These are phyloP conservation scores for Penicillium sp. DNA, from an alignment of 2,329 filamentous ascomycete genomes.

Conservation along the genomic window DNA sequence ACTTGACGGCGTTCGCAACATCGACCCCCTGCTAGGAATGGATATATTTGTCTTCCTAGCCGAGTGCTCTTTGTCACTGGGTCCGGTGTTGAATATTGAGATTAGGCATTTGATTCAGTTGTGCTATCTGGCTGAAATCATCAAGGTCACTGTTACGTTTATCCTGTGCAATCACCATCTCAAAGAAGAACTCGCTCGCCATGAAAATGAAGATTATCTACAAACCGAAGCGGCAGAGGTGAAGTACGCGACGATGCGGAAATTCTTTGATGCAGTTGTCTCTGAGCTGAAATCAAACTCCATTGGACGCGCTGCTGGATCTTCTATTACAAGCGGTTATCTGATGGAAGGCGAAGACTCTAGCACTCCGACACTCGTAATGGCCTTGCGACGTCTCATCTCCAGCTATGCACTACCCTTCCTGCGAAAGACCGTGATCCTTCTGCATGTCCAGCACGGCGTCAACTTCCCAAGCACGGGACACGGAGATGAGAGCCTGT, in stretches of 20 bases:
- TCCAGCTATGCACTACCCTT: slow-evolving; percentile 86
- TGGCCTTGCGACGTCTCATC: slow-evolving; percentile 43
- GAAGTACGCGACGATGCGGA: slow-evolving; percentile 26
- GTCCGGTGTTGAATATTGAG: slow-evolving; percentile 65
- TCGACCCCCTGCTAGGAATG: slow-evolving; percentile 36
- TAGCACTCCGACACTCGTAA: slow-evolving; percentile 28
- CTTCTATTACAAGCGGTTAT: slow-evolving; percentile 34
- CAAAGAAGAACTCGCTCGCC: slow-evolving; percentile 29
- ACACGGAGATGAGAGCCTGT: slow-evolving; percentile 59
- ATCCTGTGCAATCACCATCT: slow-evolving; percentile 36
- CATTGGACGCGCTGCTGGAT: slow-evolving; percentile 30
- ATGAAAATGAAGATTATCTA: slow-evolving; percentile 26
- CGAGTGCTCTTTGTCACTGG: slow-evolving; percentile 69
- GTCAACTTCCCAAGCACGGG: slow-evolving; percentile 76
- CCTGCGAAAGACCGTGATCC: slow-evolving; percentile 76
- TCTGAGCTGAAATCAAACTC: slow-evolving; percentile 34
- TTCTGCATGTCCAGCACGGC: slow-evolving; percentile 83
- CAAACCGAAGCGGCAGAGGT: slow-evolving; percentile 26
- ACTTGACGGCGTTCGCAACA: slow-evolving; percentile 33
- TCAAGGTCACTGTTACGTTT: slow-evolving; percentile 68
- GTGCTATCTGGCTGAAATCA: slow-evolving; percentile 86
- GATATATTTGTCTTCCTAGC: slow-evolving; percentile 62
- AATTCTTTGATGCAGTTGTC: slow-evolving; percentile 38
- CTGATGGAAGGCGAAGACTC: slow-evolving; percentile 35
- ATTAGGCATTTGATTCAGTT: slow-evolving; percentile 75